Conservation (phyloP, 2,329 filamentous ascomycete genomes). For the Geosmithia flava region DNA sequence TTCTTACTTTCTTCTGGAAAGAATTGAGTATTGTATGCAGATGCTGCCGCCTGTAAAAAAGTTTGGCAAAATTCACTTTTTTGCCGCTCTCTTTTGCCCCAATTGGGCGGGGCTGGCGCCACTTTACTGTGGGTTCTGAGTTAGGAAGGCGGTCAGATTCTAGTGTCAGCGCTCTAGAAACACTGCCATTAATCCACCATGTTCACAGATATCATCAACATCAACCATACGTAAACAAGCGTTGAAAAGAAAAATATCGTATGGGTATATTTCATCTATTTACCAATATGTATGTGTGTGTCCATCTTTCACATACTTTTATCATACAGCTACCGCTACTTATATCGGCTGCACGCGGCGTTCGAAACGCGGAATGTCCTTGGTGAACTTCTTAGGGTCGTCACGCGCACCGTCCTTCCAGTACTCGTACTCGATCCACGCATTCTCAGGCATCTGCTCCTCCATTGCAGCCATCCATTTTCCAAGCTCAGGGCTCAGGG, state of each 20-base stretch:
- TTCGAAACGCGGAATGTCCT: constrained; percentile 2
- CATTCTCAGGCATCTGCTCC: constrained; percentile 51
- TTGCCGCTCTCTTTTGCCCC: constrained; percentile 1
- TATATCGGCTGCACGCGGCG: constrained; percentile 1
- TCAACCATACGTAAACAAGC: too few species aligned
- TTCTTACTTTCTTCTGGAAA: constrained; percentile 1
- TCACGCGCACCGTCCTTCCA: constrained; percentile 34
- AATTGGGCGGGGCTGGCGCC: constrained; percentile 1
- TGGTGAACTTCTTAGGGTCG: constrained; percentile 26
- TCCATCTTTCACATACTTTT: background rate
- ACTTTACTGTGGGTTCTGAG: background rate
- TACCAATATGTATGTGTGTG: too few species aligned
- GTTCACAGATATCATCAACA: too few species aligned
- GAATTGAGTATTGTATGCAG: background rate
- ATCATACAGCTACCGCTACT: background rate
- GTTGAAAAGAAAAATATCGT: background rate
- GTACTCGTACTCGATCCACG: constrained; percentile 55
- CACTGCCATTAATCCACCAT: too few species aligned
- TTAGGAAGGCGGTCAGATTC: constrained; percentile 1
- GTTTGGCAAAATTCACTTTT: background rate
- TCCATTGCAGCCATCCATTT: constrained; percentile 47
- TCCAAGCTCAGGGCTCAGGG: constrained; percentile 34
- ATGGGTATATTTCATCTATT: background rate
- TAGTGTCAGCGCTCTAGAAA: too few species aligned
- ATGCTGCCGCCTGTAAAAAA: background rate